Evolutionary conservation across 331 rosid genomes (phyloP), one percentile per base, ranked within the genome.

Genomic region (Quercus phellos): DNA sequence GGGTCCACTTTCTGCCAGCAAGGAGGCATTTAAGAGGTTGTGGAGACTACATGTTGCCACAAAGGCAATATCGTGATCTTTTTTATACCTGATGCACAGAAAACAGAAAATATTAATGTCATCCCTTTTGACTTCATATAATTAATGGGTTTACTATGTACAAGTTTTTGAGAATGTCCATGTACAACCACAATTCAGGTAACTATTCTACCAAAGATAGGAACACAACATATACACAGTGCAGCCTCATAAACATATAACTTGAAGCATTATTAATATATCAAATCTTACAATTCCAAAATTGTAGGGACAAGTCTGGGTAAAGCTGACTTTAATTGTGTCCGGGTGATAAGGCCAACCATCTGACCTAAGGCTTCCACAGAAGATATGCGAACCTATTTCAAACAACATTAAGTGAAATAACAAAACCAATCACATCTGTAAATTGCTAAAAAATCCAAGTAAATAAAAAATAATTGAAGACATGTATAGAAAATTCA

Each of bases 311-410:
- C 80, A 81, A 94, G 92, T 82, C 97, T 87, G 21, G 97, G 97
- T 75, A 94, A 77, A 86, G 99, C 99, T 22, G 91, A 89, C 86
- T 94, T 94, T 68, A 94, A 75, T 74, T 90, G 99, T 74, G 90
- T 72, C 77, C 99, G 86, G 70, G 94, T 87, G 83, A 94, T 88
- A 76, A 94, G 95, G 77, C 97, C 93, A 73, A 92, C 97, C 94
- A 94, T 92, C 87, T 94, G 97, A 56, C 99, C 97, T 55, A 94
- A 79, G 77, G 99, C 99, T 73, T 92, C 99, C 76, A 92, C 93
- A 66, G 97, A 89, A 70, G 97, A 89, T 72, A 84, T 79, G 30
- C 94, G 95, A 79, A 92, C 93, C 97, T 94, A 75, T 75, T 70
- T 81, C 77, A 84, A 75, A 82, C 50, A 73, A 75, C 60, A 77